Percentiles rank a stretch among this genome's conserved stretches.
Evolutionary conservation across 2,329 filamentous ascomycete species (phyloP).

Genomic region (Byssothecium circinans): DNA sequence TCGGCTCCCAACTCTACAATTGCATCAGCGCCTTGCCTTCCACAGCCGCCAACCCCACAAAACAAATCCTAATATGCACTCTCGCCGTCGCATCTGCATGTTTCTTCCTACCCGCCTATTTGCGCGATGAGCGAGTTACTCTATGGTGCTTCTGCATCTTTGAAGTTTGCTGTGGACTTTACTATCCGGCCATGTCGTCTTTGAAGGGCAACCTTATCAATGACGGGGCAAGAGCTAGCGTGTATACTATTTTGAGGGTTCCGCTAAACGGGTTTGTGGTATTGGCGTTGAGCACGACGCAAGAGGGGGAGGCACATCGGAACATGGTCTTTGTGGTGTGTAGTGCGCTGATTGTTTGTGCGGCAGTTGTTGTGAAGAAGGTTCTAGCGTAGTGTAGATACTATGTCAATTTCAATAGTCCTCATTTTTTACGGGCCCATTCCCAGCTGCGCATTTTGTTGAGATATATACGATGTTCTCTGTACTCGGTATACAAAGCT

Average conservation of each 20-base stretch:
- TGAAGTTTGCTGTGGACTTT: constrained; percentile 60
- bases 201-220: constrained; percentile 59
- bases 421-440: too few relatives aligned
- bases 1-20: constrained; percentile 60
- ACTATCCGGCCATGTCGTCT: constrained; percentile 59
- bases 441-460: too few relatives aligned
- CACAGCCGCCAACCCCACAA: constrained; percentile 23
- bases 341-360: constrained; percentile 30
- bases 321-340: constrained; percentile 36
- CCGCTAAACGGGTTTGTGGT: constrained; percentile 55
- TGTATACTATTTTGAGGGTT: constrained; percentile 61
- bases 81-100: constrained; percentile 30
- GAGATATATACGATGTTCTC: too few relatives aligned
- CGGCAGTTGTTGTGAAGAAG: constrained; percentile 31
- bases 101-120: constrained; percentile 42
- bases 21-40: constrained; percentile 29
- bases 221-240: constrained; percentile 55
- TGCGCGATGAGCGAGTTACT: constrained; percentile 49
- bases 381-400: constrained; percentile 17
- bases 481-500: too few relatives aligned
- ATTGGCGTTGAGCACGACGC: constrained; percentile 35
- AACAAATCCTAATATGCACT: constrained; percentile 33
- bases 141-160: constrained; percentile 62
- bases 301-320: constrained; percentile 36
- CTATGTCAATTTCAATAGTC: not conserved